phyloP scores from a whole-genome alignment of 1,139 yeast genomes.

The Eremothecium coryli region DNA sequence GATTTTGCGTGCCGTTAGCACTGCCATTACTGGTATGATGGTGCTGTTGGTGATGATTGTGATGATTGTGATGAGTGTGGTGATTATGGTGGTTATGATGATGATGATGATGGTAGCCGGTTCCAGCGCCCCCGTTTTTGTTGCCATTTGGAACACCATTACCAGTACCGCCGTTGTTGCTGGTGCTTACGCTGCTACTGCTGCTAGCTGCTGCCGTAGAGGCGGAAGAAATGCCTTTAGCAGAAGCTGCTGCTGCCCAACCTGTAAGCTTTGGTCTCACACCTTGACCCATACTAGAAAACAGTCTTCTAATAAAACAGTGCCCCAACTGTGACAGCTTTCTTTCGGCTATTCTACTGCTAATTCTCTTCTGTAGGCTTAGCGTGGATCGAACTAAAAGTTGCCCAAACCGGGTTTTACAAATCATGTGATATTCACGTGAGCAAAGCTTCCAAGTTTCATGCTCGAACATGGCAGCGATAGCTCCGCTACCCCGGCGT shows the following conservation, averaged over 20 bases:
- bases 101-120: no score
- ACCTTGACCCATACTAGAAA: slow-evolving; percentile 2
- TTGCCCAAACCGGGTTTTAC: no score
- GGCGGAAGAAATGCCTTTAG: slow-evolving; percentile 8
- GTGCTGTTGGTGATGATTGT: neutral
- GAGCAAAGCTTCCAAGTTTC: no score
- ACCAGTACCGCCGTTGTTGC: neutral
- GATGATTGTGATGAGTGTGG: neutral
- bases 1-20: neutral
- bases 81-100: no score
- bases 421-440: no score
- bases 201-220: neutral
- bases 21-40: neutral
- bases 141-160: neutral
- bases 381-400: no score
- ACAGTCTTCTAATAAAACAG: no score
- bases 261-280: slow-evolving; percentile 23
- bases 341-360: no score
- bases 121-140: neutral
- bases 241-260: slow-evolving; percentile 29
- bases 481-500: no score
- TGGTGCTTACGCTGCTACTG: neutral
- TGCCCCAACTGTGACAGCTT: no score
- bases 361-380: no score
- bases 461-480: no score